phyloP scores from a whole-genome alignment of 371 early-diverging fungal genomes.

The Rhizopus arrhizus region DNA sequence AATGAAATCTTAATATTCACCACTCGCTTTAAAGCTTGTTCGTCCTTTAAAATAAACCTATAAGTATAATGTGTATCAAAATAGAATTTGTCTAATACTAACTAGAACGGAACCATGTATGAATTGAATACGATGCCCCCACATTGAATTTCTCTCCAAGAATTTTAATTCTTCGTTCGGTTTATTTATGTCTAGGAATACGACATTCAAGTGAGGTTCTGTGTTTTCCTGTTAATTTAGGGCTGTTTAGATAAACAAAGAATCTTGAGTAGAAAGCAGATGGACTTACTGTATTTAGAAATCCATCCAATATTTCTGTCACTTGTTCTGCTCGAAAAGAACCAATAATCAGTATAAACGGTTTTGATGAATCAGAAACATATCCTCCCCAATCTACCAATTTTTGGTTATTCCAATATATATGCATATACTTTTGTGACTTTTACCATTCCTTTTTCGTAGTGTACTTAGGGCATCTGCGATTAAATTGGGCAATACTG shows the following conservation, averaged over 20 bases:
- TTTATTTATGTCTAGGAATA: slow-evolving; percentile 58
- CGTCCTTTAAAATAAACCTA: slow-evolving; percentile 23
- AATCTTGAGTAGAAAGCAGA: background rate
- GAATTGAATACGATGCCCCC: slow-evolving; percentile 45
- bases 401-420: background rate
- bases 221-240: slow-evolving; percentile 39
- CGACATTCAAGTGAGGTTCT: slow-evolving; percentile 50
- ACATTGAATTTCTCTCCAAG: slow-evolving; percentile 44
- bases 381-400: slow-evolving; percentile 46
- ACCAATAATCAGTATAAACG: slow-evolving; percentile 68
- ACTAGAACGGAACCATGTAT: slow-evolving; percentile 56
- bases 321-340: slow-evolving; percentile 58
- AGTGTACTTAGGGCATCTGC: slow-evolving; percentile 61
- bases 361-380: slow-evolving; percentile 48
- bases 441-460: slow-evolving; percentile 47
- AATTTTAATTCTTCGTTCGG: slow-evolving; percentile 58
- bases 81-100: background rate
- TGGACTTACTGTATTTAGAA: slow-evolving; percentile 57
- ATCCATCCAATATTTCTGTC: slow-evolving; percentile 61
- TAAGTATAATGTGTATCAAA: too few relatives aligned
- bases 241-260: background rate
- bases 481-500: slow-evolving; percentile 64
- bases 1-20: slow-evolving; percentile 14
- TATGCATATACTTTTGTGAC: slow-evolving; percentile 4
- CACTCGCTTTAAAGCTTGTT: slow-evolving; percentile 46